These are phyloP conservation scores for Fusarium anthophilum DNA, from an alignment of 2,329 filamentous ascomycete species.

Conservation along the genomic window DNA sequence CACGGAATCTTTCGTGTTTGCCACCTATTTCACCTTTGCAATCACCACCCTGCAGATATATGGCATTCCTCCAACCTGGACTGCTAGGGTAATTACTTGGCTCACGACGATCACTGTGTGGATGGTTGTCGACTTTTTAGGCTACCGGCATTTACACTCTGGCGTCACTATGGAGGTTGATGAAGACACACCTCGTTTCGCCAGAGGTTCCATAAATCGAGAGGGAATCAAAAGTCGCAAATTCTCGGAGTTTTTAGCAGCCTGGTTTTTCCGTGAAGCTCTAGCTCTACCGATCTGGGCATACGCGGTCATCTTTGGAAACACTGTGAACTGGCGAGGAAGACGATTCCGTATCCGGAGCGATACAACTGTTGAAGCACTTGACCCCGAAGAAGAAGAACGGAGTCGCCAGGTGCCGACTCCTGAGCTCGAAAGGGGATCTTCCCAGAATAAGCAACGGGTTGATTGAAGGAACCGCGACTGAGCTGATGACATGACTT, in stretches of 20 bases:
- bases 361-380: slow-evolving; percentile 78
- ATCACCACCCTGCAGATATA: slow-evolving; percentile 70
- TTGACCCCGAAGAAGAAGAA: slow-evolving; percentile 28
- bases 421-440: slow-evolving; percentile 39
- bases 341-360: slow-evolving; percentile 81
- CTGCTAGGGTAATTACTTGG: slow-evolving; percentile 73
- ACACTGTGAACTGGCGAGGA: slow-evolving; percentile 88
- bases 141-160: slow-evolving; percentile 79
- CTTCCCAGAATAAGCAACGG: slow-evolving; percentile 37
- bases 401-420: slow-evolving; percentile 21
- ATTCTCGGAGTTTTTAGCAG: slow-evolving; percentile 76
- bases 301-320: slow-evolving; percentile 88
- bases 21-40: slow-evolving; percentile 80
- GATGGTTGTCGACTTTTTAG: slow-evolving; percentile 78
- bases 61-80: slow-evolving; percentile 72
- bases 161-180: slow-evolving; percentile 76
- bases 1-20: slow-evolving; percentile 88
- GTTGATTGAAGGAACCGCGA: slow-evolving; percentile 33
- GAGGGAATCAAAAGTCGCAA: slow-evolving; percentile 59
- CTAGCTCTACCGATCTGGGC: slow-evolving; percentile 90
- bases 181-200: slow-evolving; percentile 78
- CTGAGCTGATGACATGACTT: not conserved
- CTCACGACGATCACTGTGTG: slow-evolving; percentile 70
- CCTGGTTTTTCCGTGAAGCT: slow-evolving; percentile 86
- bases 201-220: slow-evolving; percentile 55